Evolutionary conservation across 352 stramenopile genomes (phyloP).

Genomic region (Pythium scleroteichum): DNA sequence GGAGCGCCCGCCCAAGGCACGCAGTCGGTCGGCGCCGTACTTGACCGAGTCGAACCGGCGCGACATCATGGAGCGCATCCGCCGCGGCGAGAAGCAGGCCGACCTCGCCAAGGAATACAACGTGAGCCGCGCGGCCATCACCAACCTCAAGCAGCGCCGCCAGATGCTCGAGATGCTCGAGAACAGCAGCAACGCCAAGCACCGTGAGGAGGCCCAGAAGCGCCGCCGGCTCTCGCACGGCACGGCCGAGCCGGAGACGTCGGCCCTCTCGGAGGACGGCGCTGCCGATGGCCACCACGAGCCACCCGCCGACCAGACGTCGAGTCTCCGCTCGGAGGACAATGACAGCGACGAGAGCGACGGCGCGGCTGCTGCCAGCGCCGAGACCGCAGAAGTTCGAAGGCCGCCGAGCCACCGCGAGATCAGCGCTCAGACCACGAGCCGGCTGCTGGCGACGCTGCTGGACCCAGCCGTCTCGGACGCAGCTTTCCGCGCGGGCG

Average conservation of each 20-base stretch:
- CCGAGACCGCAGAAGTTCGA: too few relatives aligned
- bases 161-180: slow-evolving; percentile 11
- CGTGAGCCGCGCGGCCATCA: slow-evolving; percentile 33
- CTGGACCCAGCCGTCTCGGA: neutral
- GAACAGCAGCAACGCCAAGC: slow-evolving; percentile 8
- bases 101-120: slow-evolving; percentile 35
- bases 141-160: slow-evolving; percentile 43
- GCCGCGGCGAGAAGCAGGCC: slow-evolving; percentile 31
- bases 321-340: neutral
- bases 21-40: slow-evolving; percentile 43
- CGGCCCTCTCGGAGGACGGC: too few relatives aligned
- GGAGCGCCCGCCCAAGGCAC: too few relatives aligned
- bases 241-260: neutral
- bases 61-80: slow-evolving; percentile 30
- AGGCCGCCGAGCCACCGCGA: neutral
- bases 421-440: neutral
- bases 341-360: neutral
- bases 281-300: too few relatives aligned
- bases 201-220: neutral
- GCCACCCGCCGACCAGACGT: neutral
- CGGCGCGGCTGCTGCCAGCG: neutral
- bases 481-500: neutral
- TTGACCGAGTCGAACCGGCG: slow-evolving; percentile 44
- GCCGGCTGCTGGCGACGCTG: neutral
- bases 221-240: neutral